Evolutionary conservation across 2,329 filamentous ascomycete genomes (phyloP).

Genomic region (Colletotrichum shisoi): DNA sequence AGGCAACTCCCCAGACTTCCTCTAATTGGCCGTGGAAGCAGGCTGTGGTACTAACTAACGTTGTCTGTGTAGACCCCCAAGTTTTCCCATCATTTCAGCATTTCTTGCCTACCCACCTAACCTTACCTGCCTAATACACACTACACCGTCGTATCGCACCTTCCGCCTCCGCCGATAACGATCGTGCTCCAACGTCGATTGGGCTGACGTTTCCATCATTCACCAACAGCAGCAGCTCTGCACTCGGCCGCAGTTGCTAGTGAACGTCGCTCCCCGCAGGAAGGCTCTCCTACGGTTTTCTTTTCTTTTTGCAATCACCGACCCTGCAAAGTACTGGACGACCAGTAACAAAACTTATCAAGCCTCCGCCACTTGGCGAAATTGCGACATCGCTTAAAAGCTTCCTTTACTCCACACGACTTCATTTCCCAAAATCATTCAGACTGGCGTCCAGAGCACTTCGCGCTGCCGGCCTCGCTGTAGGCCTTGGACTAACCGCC

Average conservation of each 20-base stretch:
- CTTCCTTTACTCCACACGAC: constrained; percentile 9
- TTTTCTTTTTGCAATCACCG: too few relatives aligned
- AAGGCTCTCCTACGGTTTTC: neutral
- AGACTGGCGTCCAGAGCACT: constrained; percentile 66
- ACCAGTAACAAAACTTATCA: neutral
- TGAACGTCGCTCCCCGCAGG: neutral
- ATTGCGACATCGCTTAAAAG: neutral
- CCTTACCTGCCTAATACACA: constrained; percentile 12
- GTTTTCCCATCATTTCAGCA: constrained; percentile 8
- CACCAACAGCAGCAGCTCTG: constrained; percentile 16
- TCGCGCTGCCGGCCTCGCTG: constrained; percentile 62
- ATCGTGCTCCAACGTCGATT: constrained; percentile 16
- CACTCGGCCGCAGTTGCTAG: neutral
- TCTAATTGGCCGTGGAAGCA: constrained; percentile 14
- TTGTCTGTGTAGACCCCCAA: neutral
- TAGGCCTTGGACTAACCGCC: constrained; percentile 67
- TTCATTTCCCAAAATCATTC: constrained; percentile 42
- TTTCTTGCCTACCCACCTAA: neutral
- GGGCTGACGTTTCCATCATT: constrained; percentile 23
- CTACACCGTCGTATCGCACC: constrained; percentile 16
- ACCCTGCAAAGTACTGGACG: neutral
- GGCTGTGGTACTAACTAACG: constrained; percentile 13
- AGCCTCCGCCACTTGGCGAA: neutral
- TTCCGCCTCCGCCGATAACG: constrained; percentile 35
- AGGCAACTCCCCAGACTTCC: neutral